phyloP scores from a whole-genome alignment of 306 rosid genomes.

The Vigna reflexopilosa region DNA sequence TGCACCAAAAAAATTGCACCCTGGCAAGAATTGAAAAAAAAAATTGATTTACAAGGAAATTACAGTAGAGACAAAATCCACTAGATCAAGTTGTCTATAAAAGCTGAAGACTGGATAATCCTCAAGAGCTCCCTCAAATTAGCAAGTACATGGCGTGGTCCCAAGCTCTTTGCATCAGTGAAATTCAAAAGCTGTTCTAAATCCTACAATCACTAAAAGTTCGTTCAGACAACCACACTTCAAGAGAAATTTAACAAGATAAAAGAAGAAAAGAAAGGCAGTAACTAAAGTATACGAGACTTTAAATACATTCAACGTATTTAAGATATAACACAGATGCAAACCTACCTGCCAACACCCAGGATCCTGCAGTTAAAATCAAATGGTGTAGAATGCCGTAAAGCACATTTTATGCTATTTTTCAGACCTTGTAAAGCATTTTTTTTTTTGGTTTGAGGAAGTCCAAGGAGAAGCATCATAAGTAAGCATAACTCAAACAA shows the following conservation, averaged over 20 bases:
- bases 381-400: background rate
- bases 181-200: conserved; percentile 94
- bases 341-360: background rate
- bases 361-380: background rate
- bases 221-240: conserved; percentile 28
- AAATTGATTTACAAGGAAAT: conserved; percentile 64
- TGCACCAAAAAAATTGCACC: conserved; percentile 90
- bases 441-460: background rate
- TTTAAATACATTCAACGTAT: conserved; percentile 13
- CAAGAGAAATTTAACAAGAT: background rate
- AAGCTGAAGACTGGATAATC: conserved; percentile 79
- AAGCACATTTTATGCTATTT: background rate
- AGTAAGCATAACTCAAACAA: too few species aligned
- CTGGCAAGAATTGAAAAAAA: conserved; percentile 54
- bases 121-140: conserved; percentile 94
- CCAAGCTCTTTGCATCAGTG: conserved; percentile 86
- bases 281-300: conserved; percentile 8
- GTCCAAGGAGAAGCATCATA: too few species aligned
- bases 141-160: conserved; percentile 88
- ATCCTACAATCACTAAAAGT: conserved; percentile 61
- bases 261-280: background rate
- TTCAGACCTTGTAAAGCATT: background rate
- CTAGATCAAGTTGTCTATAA: conserved; percentile 58
- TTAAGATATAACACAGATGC: conserved; percentile 10
- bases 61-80: conserved; percentile 38